Conservation (phyloP, 148 eudicot genomes). For the Beta vulgaris region DNA sequence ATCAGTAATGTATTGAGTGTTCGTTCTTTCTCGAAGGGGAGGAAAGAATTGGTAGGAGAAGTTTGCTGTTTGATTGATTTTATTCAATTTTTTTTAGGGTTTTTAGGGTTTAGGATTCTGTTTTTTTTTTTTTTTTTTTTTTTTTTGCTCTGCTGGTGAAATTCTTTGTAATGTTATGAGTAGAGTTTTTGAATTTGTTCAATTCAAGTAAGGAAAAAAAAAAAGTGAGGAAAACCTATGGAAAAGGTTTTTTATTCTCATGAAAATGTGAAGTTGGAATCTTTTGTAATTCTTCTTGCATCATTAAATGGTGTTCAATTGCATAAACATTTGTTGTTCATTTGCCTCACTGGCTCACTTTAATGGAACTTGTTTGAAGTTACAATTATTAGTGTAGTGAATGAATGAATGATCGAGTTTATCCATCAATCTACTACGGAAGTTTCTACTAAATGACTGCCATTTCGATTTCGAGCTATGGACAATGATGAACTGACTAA, state of each 20-base stretch:
- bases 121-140: background rate
- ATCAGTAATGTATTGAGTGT: too few species aligned
- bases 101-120: constrained; percentile 22
- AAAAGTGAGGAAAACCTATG: constrained; percentile 9
- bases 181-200: constrained; percentile 12
- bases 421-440: background rate
- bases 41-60: constrained; percentile 14
- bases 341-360: background rate
- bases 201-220: background rate
- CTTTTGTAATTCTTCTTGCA: constrained; percentile 1
- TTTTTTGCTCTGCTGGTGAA: constrained; percentile 20
- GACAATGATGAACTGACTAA: too few species aligned
- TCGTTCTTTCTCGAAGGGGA: constrained; percentile 33
- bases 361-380: background rate
- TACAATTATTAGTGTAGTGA: background rate
- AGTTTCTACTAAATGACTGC: background rate
- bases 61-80: constrained; percentile 12
- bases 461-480: background rate
- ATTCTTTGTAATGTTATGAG: constrained; percentile 5
- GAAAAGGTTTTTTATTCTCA: background rate
- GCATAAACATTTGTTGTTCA: background rate
- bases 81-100: background rate
- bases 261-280: constrained; percentile 4
- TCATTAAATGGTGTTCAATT: background rate
- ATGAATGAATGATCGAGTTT: too few species aligned